Percentiles rank a stretch among this genome's conserved stretches.
Evolutionary conservation across 805 yeast genomes (phyloP).

Genomic region (Cyberlindnera nakhonratchasimensis): DNA sequence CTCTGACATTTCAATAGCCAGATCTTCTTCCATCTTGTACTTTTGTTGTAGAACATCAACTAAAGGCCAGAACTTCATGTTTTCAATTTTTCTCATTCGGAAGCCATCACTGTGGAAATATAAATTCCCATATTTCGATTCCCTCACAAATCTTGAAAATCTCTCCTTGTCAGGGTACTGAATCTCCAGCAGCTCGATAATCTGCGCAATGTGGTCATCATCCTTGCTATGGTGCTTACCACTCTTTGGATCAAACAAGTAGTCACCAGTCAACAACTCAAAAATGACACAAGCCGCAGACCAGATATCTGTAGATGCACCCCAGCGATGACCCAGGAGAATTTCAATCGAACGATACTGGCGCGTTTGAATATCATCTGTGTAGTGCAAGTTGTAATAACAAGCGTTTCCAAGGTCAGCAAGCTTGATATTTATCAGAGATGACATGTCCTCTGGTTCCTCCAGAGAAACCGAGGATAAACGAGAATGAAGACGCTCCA

Average conservation of each 20-base stretch:
- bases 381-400: conserved; percentile 58
- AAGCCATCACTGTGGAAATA: conserved; percentile 42
- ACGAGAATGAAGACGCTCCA: conserved; percentile 1
- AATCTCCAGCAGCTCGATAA: conserved; percentile 45
- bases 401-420: conserved; percentile 74
- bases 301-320: conserved; percentile 88
- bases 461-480: conserved; percentile 9
- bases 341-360: conserved; percentile 68
- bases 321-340: conserved; percentile 56
- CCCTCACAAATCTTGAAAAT: conserved; percentile 35
- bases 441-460: conserved; percentile 13
- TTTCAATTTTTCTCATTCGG: conserved; percentile 57
- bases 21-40: conserved; percentile 56
- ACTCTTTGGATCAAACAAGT: conserved; percentile 80
- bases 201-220: conserved; percentile 96
- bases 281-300: conserved; percentile 86
- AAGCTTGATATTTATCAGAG: conserved; percentile 40
- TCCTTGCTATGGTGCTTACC: conserved; percentile 78
- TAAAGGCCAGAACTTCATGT: conserved; percentile 75
- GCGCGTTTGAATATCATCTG: conserved; percentile 66
- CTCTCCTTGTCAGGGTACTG: conserved; percentile 32
- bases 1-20: conserved; percentile 46
- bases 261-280: conserved; percentile 92
- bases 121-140: conserved; percentile 40
- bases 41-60: conserved; percentile 68